A percentile compares a stretch with the other conserved stretches of the same genome.
These are phyloP conservation scores for Trametes villosa DNA, from an alignment of 768 basidiomycete species.

Conservation along the genomic window DNA sequence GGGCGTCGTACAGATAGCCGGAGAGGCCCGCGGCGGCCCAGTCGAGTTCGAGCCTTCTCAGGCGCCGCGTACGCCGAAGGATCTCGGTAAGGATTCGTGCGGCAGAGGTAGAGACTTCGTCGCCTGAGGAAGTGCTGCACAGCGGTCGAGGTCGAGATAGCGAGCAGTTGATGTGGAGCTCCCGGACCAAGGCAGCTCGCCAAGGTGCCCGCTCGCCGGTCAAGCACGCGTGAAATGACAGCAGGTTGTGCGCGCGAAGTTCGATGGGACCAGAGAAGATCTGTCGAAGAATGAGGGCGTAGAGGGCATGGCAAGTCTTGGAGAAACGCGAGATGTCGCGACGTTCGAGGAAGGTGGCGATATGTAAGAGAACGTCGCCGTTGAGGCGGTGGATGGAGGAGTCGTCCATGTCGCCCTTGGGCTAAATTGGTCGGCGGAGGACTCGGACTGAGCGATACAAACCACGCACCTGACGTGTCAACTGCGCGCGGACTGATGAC, in stretches of 20 bases:
- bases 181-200: neutral
- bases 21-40: constrained; percentile 8
- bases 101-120: neutral
- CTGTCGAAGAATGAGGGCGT: neutral
- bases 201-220: neutral
- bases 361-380: constrained; percentile 3
- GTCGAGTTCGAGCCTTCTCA: neutral
- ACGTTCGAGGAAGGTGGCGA: constrained; percentile 3
- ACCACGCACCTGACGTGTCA: neutral
- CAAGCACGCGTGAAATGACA: neutral
- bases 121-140: too few relatives aligned
- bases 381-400: neutral
- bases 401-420: neutral
- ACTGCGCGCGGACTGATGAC: too few relatives aligned
- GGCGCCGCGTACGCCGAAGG: neutral
- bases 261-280: neutral
- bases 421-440: neutral
- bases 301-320: neutral
- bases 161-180: constrained; percentile 4
- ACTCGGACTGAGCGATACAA: neutral
- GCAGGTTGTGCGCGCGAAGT: neutral
- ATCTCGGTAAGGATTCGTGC: neutral
- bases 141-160: neutral
- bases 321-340: neutral
- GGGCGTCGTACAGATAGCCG: neutral